Evolutionary conservation across 106 monocot species (phyloP), one percentile per base, ranked within the genome.

Genomic region (Hemerocallis citrina): DNA sequence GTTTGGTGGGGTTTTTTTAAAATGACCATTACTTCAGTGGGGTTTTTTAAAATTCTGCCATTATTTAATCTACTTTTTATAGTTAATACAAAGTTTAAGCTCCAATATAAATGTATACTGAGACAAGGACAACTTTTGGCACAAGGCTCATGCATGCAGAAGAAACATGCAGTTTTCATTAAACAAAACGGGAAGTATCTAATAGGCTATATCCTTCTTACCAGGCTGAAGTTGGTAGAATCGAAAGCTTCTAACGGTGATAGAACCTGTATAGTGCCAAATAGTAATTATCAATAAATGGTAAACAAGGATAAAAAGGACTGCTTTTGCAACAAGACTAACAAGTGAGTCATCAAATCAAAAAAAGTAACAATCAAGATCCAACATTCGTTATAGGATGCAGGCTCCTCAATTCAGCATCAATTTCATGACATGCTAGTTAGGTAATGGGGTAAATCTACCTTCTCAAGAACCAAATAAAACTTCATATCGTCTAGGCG

Each of bases 211-310:
- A 35, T 37, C 11, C 23, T 0, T 44, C 86, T 78, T 60, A 92
- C 92, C 83, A 92, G 57, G 34, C 67, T 60, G 55, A 86, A 72
- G 20, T 80, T 70, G 33, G 77, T 41, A 55, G 79, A 83, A 45
- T 55, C 46, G 16, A 70, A 83, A 42, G 83, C 79, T 25, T 86
- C 83, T 41, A 92, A 65, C 48, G 72, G 59, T 30, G 79, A 77
- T 15, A 92, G 39, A 70, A 72, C 76, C 92, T 92, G 83, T 11
- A 46, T 32, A 55, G 7, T 20, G 15, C 23, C 67, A 72, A 23
- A 66, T 62, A 32, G 13, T 5, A 38, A 54, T 1, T 7, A 25
- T 49, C 20, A 59, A 25, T 34, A 17, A 34, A 17, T 38, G 10
- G 41, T 50, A 27, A 14, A 41, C 9, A 40, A 70, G 59, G 41